Conservation (phyloP, 192 early-diverging fungal genomes). For the Mortierella alpina region DNA sequence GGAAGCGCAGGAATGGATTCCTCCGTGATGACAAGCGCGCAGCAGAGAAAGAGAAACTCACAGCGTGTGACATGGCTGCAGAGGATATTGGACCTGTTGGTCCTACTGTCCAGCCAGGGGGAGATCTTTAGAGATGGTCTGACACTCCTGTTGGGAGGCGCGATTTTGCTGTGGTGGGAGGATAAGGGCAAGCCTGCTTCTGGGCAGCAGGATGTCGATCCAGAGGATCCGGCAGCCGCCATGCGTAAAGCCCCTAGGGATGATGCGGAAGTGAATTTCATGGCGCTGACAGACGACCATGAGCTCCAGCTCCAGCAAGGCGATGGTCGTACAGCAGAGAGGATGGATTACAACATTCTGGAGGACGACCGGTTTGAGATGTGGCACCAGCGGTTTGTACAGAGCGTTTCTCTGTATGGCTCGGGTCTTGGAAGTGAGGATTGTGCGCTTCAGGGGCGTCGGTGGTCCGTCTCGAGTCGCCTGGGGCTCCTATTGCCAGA, state of each 20-base stretch:
- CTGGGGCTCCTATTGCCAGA: constrained; percentile 29
- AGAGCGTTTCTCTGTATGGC: constrained; percentile 12
- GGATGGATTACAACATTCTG: constrained; percentile 27
- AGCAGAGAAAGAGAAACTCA: constrained; percentile 17
- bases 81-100: constrained; percentile 61
- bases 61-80: constrained; percentile 55
- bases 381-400: constrained; percentile 42
- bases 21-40: background rate
- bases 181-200: constrained; percentile 1
- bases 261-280: constrained; percentile 19
- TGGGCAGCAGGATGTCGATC: constrained; percentile 2
- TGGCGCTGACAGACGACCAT: background rate
- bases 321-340: background rate
- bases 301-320: background rate
- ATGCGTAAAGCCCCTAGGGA: background rate
- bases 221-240: background rate
- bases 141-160: constrained; percentile 35
- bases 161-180: constrained; percentile 46
- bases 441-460: background rate
- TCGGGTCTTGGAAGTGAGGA: background rate
- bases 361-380: constrained; percentile 41
- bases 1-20: background rate
- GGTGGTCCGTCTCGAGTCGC: constrained; percentile 11
- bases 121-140: constrained; percentile 28
- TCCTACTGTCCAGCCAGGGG: constrained; percentile 45